These are phyloP conservation scores for Gaillardinia entomophila DNA, from an alignment of 805 yeast genomes.

Conservation along the genomic window DNA sequence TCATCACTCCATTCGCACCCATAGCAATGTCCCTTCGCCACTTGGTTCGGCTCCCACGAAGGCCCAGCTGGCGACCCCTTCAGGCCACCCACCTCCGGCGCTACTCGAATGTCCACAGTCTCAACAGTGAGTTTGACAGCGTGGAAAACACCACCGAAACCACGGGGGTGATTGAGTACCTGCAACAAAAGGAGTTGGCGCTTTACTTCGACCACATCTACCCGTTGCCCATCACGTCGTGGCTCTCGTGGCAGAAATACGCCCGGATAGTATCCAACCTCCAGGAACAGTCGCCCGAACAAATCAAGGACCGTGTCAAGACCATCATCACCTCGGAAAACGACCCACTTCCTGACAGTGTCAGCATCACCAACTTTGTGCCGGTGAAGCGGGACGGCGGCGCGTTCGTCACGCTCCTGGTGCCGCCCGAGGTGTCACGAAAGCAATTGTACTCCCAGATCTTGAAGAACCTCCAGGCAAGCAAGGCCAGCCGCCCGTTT, in stretches of 20 bases:
- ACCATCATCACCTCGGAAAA: conserved; percentile 6
- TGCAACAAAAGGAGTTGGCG: conserved; percentile 23
- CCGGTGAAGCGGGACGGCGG: conserved; percentile 87
- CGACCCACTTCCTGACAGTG: conserved; percentile 25
- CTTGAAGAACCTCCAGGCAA: conserved; percentile 36
- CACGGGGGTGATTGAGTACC: conserved; percentile 37
- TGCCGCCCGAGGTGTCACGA: conserved; percentile 47
- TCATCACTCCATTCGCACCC: too few species aligned
- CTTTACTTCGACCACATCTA: conserved; percentile 33
- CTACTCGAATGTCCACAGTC: too few species aligned
- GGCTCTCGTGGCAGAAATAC: conserved; percentile 7
- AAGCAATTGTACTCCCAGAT: conserved; percentile 51
- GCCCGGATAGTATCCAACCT: conserved; percentile 3
- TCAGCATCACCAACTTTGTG: conserved; percentile 51
- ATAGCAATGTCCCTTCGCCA: too few species aligned
- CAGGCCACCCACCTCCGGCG: too few species aligned
- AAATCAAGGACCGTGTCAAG: conserved; percentile 13
- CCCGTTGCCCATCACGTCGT: conserved; percentile 21
- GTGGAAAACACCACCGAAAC: conserved; percentile 26
- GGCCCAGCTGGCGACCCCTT: too few species aligned
- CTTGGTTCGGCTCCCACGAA: too few species aligned
- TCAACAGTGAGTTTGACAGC: conserved; percentile 14
- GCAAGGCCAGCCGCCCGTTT: conserved; percentile 6
- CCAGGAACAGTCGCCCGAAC: conserved; percentile 7
- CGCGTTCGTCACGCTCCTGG: conserved; percentile 73